Percentiles rank a stretch among this genome's conserved stretches.
phyloP scores from a whole-genome alignment of 2,329 filamentous ascomycete species.

The Cladosporium sp. region DNA sequence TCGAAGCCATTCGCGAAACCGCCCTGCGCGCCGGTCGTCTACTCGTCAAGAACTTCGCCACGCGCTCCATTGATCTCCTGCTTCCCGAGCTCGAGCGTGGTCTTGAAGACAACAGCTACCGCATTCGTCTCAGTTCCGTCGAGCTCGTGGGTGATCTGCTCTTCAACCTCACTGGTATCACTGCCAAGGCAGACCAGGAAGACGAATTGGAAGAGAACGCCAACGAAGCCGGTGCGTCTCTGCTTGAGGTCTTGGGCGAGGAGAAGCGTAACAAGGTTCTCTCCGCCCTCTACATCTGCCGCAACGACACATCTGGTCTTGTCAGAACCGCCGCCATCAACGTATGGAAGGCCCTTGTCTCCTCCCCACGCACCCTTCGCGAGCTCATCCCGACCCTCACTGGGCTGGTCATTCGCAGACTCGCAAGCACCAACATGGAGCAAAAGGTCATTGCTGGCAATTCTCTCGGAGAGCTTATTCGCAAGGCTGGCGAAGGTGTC shows the following conservation, averaged over 20 bases:
- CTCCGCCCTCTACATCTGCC: slow-evolving; percentile 95
- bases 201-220: slow-evolving; percentile 76
- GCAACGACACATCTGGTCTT: slow-evolving; percentile 88
- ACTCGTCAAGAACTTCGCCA: slow-evolving; percentile 96
- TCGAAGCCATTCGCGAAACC: slow-evolving; percentile 96
- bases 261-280: slow-evolving; percentile 96
- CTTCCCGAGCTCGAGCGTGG: slow-evolving; percentile 93
- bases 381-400: slow-evolving; percentile 93
- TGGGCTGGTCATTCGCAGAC: slow-evolving; percentile 85
- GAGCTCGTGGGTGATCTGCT: slow-evolving; percentile 94
- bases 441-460: slow-evolving; percentile 99
- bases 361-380: slow-evolving; percentile 85
- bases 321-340: slow-evolving; percentile 85
- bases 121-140: slow-evolving; percentile 96
- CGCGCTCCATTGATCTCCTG: slow-evolving; percentile 87
- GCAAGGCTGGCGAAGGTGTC: slow-evolving; percentile 92
- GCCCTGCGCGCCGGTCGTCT: slow-evolving; percentile 87
- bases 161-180: slow-evolving; percentile 96
- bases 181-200: slow-evolving; percentile 67
- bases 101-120: slow-evolving; percentile 94
- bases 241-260: slow-evolving; percentile 88
- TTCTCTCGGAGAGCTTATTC: slow-evolving; percentile 90
- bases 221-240: slow-evolving; percentile 83
- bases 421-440: slow-evolving; percentile 95
- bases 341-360: slow-evolving; percentile 96